Evolutionary conservation across 1,139 yeast genomes (phyloP).

Genomic region (Kluyveromyces marxianus): DNA sequence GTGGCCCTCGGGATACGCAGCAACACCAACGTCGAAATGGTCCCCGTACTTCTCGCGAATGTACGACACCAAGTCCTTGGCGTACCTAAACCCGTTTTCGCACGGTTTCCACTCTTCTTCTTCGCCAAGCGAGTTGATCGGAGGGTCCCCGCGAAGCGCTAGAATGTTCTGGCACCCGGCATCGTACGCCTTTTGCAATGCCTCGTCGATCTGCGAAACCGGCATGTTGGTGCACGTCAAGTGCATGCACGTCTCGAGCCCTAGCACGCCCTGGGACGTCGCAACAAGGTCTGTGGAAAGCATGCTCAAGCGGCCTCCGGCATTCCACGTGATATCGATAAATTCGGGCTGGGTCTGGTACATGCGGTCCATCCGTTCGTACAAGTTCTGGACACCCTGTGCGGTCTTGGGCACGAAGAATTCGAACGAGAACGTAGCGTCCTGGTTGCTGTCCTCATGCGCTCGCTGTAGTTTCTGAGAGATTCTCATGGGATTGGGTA

Average conservation of each 20-base stretch:
- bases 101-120: constrained; percentile 38
- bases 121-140: constrained; percentile 48
- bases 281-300: constrained; percentile 82
- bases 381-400: constrained; percentile 92
- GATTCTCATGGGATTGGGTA: too few relatives aligned
- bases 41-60: constrained; percentile 51
- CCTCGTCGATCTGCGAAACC: constrained; percentile 69
- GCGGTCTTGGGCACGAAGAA: constrained; percentile 97
- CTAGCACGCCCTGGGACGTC: constrained; percentile 86
- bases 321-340: constrained; percentile 96
- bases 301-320: constrained; percentile 68
- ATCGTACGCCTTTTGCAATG: constrained; percentile 74
- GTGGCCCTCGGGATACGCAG: constrained; percentile 72
- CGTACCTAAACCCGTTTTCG: constrained; percentile 67
- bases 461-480: constrained; percentile 32
- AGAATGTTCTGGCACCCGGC: constrained; percentile 93
- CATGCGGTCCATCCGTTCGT: constrained; percentile 98
- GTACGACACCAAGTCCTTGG: constrained; percentile 53
- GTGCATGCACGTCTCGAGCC: constrained; percentile 97
- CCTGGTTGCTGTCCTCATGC: constrained; percentile 18
- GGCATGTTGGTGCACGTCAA: constrained; percentile 96
- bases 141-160: constrained; percentile 83
- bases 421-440: constrained; percentile 84
- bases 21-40: constrained; percentile 67
- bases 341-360: constrained; percentile 79